Evolutionary conservation across 2,329 filamentous ascomycete genomes (phyloP).

Genomic region (Monascus ruber): DNA sequence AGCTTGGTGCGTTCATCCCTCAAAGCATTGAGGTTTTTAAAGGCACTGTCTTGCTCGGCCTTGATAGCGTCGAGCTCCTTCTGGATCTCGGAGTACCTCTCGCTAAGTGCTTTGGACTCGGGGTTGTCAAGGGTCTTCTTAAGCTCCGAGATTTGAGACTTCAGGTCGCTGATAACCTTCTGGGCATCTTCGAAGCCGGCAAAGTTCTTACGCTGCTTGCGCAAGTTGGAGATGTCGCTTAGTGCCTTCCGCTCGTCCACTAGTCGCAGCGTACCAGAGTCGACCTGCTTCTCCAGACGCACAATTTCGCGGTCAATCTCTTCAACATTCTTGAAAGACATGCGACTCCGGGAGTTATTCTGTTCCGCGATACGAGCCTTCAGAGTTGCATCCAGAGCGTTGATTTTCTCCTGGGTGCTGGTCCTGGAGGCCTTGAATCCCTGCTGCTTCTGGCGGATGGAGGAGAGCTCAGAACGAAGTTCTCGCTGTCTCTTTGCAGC

Average conservation of each 20-base stretch:
- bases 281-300: constrained; percentile 71
- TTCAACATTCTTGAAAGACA: constrained; percentile 75
- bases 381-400: constrained; percentile 78
- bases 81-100: constrained; percentile 75
- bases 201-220: constrained; percentile 87
- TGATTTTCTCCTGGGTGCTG: constrained; percentile 77
- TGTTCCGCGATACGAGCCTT: constrained; percentile 77
- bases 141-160: constrained; percentile 76
- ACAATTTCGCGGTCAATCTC: constrained; percentile 79
- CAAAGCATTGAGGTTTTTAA: constrained; percentile 74
- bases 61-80: constrained; percentile 83
- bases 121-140: constrained; percentile 85
- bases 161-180: constrained; percentile 79
- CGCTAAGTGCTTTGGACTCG: constrained; percentile 75
- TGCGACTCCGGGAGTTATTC: constrained; percentile 69
- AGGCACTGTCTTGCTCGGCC: constrained; percentile 80
- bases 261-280: constrained; percentile 81
- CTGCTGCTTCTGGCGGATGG: constrained; percentile 79
- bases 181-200: constrained; percentile 71
- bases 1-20: constrained; percentile 78
- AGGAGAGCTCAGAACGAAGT: constrained; percentile 67
- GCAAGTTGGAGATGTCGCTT: constrained; percentile 66
- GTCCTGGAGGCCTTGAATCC: constrained; percentile 73
- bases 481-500: constrained; percentile 74
- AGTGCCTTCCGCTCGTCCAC: constrained; percentile 96